phyloP scores from a whole-genome alignment of 2,329 filamentous ascomycete species.

The Talaromyces islandicus region DNA sequence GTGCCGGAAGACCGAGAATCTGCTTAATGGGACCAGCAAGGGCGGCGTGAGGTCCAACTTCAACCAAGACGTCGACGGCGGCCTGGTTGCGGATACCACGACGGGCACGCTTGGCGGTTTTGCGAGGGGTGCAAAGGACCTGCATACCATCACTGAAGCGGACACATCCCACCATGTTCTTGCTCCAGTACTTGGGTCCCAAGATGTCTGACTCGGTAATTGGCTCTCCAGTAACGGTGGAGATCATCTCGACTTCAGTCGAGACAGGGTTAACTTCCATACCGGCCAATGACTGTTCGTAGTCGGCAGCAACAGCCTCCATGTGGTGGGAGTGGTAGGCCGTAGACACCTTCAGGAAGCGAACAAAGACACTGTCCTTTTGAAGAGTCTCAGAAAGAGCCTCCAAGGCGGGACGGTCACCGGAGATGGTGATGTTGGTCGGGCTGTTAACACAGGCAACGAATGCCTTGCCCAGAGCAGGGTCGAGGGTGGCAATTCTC shows the following conservation, averaged over 20 bases:
- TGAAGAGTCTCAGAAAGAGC: slow-evolving; percentile 13
- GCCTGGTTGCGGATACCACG: background rate
- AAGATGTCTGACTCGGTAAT: slow-evolving; percentile 3
- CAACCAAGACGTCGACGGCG: slow-evolving; percentile 18
- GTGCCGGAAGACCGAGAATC: slow-evolving; percentile 9
- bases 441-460: slow-evolving; percentile 36
- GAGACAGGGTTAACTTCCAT: background rate
- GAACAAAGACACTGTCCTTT: background rate
- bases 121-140: background rate
- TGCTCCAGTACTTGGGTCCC: slow-evolving; percentile 24
- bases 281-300: slow-evolving; percentile 7
- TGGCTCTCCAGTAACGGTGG: slow-evolving; percentile 16
- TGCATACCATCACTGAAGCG: slow-evolving; percentile 22
- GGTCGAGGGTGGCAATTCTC: slow-evolving; percentile 13
- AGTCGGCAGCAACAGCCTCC: slow-evolving; percentile 22
- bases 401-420: slow-evolving; percentile 20
- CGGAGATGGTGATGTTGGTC: slow-evolving; percentile 29
- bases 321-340: slow-evolving; percentile 33
- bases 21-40: slow-evolving; percentile 23
- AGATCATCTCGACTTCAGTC: background rate
- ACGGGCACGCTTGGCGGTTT: background rate
- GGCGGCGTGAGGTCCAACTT: slow-evolving; percentile 26
- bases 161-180: slow-evolving; percentile 29
- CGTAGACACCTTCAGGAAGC: background rate
- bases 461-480: slow-evolving; percentile 14